Percentiles rank a stretch among this genome's conserved stretches.
Evolutionary conservation across 768 basidiomycete species (phyloP).

Genomic region (Calocybe indica): DNA sequence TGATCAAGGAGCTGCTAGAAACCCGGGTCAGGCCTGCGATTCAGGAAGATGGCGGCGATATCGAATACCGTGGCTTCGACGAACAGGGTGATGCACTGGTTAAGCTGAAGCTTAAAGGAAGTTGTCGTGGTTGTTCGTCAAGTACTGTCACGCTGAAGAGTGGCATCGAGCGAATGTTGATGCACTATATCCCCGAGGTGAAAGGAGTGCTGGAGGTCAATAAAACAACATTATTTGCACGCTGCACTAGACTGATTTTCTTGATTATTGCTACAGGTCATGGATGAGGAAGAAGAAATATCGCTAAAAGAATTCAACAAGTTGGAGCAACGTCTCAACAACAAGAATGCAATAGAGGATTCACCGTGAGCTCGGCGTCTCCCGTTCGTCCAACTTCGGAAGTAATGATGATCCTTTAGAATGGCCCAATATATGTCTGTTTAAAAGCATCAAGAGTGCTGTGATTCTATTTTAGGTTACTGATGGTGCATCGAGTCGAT

Average conservation of each 20-base stretch:
- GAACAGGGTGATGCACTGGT: slow-evolving; percentile 78
- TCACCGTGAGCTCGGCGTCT: slow-evolving; percentile 32
- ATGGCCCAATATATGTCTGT: slow-evolving; percentile 84
- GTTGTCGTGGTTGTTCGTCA: slow-evolving; percentile 92
- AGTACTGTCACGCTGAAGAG: slow-evolving; percentile 94
- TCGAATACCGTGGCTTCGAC: slow-evolving; percentile 89
- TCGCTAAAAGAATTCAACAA: slow-evolving; percentile 87
- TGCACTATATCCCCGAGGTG: slow-evolving; percentile 98
- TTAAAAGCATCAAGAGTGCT: slow-evolving; percentile 21
- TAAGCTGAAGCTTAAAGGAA: slow-evolving; percentile 89
- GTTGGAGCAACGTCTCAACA: slow-evolving; percentile 63
- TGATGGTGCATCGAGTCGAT: background rate
- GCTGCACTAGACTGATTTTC: slow-evolving; percentile 4
- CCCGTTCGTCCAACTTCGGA: background rate
- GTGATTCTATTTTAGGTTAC: background rate
- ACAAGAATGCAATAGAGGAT: slow-evolving; percentile 36
- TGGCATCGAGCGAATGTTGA: slow-evolving; percentile 97
- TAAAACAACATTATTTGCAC: background rate
- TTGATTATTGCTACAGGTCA: slow-evolving; percentile 46
- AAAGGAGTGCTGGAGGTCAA: slow-evolving; percentile 84
- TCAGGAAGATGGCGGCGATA: slow-evolving; percentile 98
- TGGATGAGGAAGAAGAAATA: slow-evolving; percentile 86
- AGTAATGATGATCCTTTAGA: slow-evolving; percentile 24
- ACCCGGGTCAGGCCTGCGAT: slow-evolving; percentile 94
- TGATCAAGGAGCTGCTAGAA: slow-evolving; percentile 97